These are phyloP conservation scores for Mycena sanguinolenta DNA, from an alignment of 768 basidiomycete genomes.

Conservation along the genomic window DNA sequence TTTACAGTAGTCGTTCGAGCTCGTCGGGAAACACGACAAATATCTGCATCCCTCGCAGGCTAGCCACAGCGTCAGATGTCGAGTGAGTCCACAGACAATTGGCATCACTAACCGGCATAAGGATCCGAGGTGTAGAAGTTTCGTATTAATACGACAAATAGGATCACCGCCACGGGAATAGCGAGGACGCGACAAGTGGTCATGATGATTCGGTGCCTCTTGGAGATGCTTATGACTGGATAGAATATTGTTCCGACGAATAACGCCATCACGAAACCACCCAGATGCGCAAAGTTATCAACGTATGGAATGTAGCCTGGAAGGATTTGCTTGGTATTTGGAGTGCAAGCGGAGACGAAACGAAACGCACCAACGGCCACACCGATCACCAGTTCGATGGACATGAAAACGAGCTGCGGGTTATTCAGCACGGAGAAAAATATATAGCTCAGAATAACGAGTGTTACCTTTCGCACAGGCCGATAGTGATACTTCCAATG, in stretches of 20 bases:
- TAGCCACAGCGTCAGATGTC: conserved; percentile 42
- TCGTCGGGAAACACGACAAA: conserved; percentile 89
- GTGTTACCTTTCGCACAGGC: conserved; percentile 80
- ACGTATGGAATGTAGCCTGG: conserved; percentile 56
- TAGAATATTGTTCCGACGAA: conserved; percentile 88
- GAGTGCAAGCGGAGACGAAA: background rate
- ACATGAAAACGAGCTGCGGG: conserved; percentile 82
- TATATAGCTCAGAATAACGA: background rate
- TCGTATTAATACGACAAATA: conserved; percentile 84
- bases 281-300: conserved; percentile 95
- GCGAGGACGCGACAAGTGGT: conserved; percentile 82
- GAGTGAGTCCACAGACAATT: conserved; percentile 18
- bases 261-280: conserved; percentile 88
- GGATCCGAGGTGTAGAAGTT: conserved; percentile 95
- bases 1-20: conserved; percentile 76
- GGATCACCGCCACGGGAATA: conserved; percentile 79
- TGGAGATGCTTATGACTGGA: conserved; percentile 88
- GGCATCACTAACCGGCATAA: conserved; percentile 72
- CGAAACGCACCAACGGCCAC: conserved; percentile 72
- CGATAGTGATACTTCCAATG: conserved; percentile 93
- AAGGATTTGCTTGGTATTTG: background rate
- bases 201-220: conserved; percentile 76
- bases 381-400: conserved; percentile 89
- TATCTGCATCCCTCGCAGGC: conserved; percentile 92
- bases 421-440: background rate